Evolutionary conservation across 169 alveolate genomes (phyloP), one percentile per base, ranked within the genome.

Genomic region (Plasmodium gaboni): DNA sequence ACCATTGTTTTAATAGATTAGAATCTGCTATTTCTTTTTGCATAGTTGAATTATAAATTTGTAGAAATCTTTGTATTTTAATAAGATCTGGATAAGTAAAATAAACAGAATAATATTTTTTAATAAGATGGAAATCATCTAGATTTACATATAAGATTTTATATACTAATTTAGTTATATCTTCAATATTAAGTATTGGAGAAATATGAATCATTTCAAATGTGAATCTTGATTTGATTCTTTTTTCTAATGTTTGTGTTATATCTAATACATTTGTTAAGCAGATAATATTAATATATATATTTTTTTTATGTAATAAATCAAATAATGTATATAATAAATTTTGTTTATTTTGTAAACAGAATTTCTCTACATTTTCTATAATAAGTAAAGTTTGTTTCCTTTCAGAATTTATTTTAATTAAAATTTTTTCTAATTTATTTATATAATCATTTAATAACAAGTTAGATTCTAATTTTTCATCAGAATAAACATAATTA

Each of bases 211-310:
- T 67, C 61, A 91, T 92, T 32, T 93, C 95, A 63, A 92, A 92
- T 17, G 93, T 93, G 61, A 94, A 94, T 24, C 96, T 26, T 0
- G 96, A 94, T 32, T 91, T 94, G 4, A 94, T 94, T 65, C 96
- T 87, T 59, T 94, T 94, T 89, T 94, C 96, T 71, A 94, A 59
- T 9, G 94, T 73, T 59, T 94, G 95, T 2, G 93, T 80, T 17
- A 91, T 87, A 55, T 89, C 92, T 28, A 94, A 53, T 22, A 92
- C 96, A 12, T 94, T 85, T 4, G 96, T 93, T 61, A 93, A 53
- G 59, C 93, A 92, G 0, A 93, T 71, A 12, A 93, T 51, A 9
- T 92, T 67, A 61, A 93, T 88, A 24, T 88, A 76, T 1, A 91
- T 60, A 50, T 74, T 94, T 44, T 72, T 74, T 42, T 71, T 80